phyloP scores from a whole-genome alignment of 805 yeast species.

The Candida maesae region DNA sequence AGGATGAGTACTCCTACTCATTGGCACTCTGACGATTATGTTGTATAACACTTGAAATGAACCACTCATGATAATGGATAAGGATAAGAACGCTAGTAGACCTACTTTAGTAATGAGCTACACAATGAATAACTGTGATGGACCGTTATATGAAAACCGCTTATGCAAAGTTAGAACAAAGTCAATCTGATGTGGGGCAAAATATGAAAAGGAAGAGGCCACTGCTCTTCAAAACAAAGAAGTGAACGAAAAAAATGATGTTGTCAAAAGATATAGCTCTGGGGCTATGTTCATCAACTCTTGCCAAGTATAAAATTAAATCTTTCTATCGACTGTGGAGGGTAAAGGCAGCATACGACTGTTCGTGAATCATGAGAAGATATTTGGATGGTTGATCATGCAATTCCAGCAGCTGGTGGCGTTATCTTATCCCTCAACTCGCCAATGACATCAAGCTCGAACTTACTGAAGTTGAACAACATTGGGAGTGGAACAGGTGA shows the following conservation, averaged over 20 bases:
- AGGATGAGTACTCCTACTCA: slow-evolving; percentile 93
- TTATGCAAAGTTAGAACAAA: neutral
- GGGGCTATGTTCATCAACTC: neutral
- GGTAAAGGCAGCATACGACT: neutral
- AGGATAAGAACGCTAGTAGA: too few relatives aligned
- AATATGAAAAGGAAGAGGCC: neutral
- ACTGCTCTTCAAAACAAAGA: too few relatives aligned
- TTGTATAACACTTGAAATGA: neutral
- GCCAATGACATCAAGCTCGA: slow-evolving; percentile 52
- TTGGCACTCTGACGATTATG: slow-evolving; percentile 53
- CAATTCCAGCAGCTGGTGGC: slow-evolving; percentile 1
- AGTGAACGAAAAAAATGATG: neutral
- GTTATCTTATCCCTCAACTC: slow-evolving; percentile 24
- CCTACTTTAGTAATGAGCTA: too few relatives aligned
- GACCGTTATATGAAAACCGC: too few relatives aligned
- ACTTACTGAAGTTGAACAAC: slow-evolving; percentile 68
- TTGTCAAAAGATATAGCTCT: too few relatives aligned
- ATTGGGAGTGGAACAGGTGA: slow-evolving; percentile 40
- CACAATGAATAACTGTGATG: too few relatives aligned
- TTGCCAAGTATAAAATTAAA: neutral
- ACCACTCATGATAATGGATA: neutral
- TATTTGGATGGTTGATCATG: too few relatives aligned
- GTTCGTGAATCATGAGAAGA: neutral
- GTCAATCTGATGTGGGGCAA: too few relatives aligned
- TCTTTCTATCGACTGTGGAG: neutral